These are phyloP conservation scores for Colletotrichum sp. DNA, from an alignment of 2,329 filamentous ascomycete species.

Conservation along the genomic window DNA sequence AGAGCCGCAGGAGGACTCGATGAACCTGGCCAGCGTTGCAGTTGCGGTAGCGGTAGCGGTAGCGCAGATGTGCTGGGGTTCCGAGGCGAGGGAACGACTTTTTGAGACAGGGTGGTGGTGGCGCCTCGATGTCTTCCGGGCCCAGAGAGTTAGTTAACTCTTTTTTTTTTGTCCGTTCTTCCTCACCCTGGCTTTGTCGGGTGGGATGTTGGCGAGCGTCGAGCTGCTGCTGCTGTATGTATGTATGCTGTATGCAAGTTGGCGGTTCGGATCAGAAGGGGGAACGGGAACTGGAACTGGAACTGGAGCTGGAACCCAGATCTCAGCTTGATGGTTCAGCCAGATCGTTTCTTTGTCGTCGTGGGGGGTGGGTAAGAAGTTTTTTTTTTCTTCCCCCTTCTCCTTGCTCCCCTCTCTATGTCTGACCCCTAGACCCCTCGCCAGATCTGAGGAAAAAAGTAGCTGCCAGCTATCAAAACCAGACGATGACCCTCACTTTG, in stretches of 20 bases:
- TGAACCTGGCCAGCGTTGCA: neutral
- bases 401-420: neutral
- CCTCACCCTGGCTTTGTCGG: neutral
- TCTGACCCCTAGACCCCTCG: neutral
- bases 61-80: neutral
- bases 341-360: slow-evolving; percentile 8
- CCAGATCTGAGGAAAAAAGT: neutral
- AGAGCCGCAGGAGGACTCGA: neutral
- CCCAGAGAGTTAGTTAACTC: neutral
- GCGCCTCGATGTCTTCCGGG: slow-evolving; percentile 2
- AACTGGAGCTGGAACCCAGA: neutral
- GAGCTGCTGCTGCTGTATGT: neutral
- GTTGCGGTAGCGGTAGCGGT: neutral
- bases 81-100: slow-evolving; percentile 14
- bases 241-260: neutral
- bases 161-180: neutral
- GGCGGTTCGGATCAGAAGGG: neutral
- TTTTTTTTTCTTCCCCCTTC: neutral
- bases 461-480: neutral
- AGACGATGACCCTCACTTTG: neutral
- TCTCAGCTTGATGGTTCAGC: neutral
- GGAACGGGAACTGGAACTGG: neutral
- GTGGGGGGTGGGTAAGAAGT: slow-evolving; percentile 1
- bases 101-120: slow-evolving; percentile 9
- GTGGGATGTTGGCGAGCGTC: neutral